These are phyloP conservation scores for Funneliformis caledonium DNA, from an alignment of 371 early-diverging fungal genomes.

Conservation along the genomic window DNA sequence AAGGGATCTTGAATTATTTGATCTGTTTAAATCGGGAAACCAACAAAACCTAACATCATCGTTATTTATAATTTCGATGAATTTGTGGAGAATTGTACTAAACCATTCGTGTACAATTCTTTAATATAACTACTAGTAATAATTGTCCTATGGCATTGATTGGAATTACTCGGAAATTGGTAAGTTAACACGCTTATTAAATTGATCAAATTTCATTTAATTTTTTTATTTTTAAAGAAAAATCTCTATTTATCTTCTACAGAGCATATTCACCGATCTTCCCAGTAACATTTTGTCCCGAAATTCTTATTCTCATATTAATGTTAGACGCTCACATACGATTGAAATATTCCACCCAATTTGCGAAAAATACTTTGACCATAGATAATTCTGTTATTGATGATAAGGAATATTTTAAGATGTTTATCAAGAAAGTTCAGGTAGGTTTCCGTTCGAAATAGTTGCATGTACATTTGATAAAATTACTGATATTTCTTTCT, in stretches of 20 bases:
- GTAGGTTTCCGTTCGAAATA: background rate
- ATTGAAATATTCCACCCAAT: background rate
- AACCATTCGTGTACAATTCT: constrained; percentile 90
- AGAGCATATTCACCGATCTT: constrained; percentile 21
- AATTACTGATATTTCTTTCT: background rate
- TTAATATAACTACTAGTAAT: constrained; percentile 87
- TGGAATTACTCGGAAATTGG: constrained; percentile 83
- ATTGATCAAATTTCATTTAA: background rate
- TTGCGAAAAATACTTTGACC: background rate
- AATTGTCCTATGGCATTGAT: constrained; percentile 86
- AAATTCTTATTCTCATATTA: constrained; percentile 17
- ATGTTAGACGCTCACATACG: background rate
- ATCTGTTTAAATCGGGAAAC: constrained; percentile 63
- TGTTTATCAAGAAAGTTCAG: constrained; percentile 30
- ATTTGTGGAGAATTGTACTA: constrained; percentile 88
- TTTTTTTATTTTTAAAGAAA: background rate
- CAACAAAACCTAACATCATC: constrained; percentile 61
- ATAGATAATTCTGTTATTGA: background rate
- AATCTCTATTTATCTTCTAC: background rate
- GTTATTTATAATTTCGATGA: constrained; percentile 89
- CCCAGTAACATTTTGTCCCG: background rate
- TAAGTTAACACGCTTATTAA: constrained; percentile 41
- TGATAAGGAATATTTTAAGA: constrained; percentile 1
- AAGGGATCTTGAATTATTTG: constrained; percentile 40
- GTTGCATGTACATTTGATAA: background rate